Conservation (phyloP, 2,329 filamentous ascomycete genomes). For the Dothideomycetes sp. region DNA sequence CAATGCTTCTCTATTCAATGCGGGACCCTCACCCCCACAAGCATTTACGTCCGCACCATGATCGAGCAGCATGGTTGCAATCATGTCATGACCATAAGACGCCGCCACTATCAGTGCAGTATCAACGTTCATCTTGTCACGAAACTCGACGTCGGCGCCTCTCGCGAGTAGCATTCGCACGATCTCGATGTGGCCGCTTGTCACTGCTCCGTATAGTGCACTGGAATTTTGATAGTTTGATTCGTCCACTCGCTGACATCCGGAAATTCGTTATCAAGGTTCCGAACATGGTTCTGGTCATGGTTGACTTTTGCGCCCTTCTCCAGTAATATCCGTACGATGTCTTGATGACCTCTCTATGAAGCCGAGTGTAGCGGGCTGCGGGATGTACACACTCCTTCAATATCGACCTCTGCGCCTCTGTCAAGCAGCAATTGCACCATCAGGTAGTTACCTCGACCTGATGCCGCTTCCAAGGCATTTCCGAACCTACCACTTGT, state of each 20-base stretch:
- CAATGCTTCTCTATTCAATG: constrained; percentile 12
- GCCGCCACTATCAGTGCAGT: too few relatives aligned
- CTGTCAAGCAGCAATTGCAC: constrained; percentile 16
- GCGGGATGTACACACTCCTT: too few relatives aligned
- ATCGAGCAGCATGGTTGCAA: constrained; percentile 16
- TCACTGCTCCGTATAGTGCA: too few relatives aligned
- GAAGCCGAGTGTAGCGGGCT: constrained; percentile 15
- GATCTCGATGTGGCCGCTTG: too few relatives aligned
- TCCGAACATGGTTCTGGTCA: too few relatives aligned
- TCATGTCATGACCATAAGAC: neutral
- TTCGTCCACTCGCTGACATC: too few relatives aligned
- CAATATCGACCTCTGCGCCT: constrained; percentile 13
- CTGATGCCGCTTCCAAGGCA: constrained; percentile 17
- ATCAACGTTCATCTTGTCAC: too few relatives aligned
- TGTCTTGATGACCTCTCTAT: constrained; percentile 5
- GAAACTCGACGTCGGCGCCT: too few relatives aligned
- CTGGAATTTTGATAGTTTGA: too few relatives aligned
- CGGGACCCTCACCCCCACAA: constrained; percentile 15
- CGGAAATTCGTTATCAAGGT: too few relatives aligned
- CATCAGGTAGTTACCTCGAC: constrained; percentile 1
- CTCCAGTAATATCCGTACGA: constrained; percentile 18
- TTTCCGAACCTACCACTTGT: constrained; percentile 10
- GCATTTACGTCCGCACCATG: constrained; percentile 15
- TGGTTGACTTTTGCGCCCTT: constrained; percentile 15
- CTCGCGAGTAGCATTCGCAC: too few relatives aligned